phyloP scores from a whole-genome alignment of 2,329 filamentous ascomycete genomes.

The Botrytis byssoidea region DNA sequence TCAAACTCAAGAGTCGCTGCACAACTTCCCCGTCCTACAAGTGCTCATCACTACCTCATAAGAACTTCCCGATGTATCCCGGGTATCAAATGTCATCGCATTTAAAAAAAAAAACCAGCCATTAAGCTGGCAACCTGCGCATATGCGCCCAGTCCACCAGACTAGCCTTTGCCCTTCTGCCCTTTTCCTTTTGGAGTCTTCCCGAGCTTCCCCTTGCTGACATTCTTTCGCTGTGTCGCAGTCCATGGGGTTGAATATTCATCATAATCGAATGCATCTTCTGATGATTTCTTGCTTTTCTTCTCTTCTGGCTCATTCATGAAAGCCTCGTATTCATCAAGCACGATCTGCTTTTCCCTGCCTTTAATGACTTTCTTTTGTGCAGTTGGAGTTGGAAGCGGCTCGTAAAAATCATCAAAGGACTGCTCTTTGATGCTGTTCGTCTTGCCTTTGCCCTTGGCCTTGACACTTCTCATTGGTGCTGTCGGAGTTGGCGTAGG shows the following conservation, averaged over 20 bases:
- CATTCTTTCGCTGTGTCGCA: not conserved
- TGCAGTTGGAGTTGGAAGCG: accelerated
- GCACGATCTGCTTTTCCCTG: not conserved
- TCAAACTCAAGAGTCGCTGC: accelerated
- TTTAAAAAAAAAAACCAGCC: not conserved
- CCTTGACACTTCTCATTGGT: not conserved
- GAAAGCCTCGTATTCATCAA: not conserved
- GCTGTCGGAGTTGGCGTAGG: not conserved
- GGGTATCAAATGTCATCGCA: too few species aligned
- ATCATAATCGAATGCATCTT: not conserved
- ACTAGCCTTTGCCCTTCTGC: not conserved
- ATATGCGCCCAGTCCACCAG: not conserved
- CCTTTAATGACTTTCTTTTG: not conserved
- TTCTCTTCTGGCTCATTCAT: not conserved
- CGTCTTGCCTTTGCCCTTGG: not conserved
- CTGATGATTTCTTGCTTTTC: accelerated
- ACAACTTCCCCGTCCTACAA: not conserved
- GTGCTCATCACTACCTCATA: not conserved
- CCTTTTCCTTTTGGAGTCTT: accelerated
- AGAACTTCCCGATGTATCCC: not conserved
- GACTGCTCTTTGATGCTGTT: accelerated
- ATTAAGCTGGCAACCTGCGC: not conserved
- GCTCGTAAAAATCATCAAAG: not conserved
- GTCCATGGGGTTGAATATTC: not conserved
- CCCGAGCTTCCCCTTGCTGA: not conserved